phyloP scores from a whole-genome alignment of 352 stramenopile species.

The Globisporangium nunn region DNA sequence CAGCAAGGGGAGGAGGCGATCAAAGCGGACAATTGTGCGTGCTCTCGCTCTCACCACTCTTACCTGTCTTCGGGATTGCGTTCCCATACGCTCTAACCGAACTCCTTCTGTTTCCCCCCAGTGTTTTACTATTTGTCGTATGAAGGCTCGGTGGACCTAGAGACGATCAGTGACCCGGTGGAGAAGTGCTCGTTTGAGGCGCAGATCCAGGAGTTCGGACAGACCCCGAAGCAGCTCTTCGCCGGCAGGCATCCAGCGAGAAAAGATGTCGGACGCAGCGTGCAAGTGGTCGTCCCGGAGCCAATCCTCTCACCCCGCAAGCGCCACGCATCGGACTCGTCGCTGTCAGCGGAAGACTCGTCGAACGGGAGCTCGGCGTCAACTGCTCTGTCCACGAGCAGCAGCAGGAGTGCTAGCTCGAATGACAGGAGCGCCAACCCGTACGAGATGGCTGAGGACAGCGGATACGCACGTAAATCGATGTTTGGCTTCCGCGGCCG shows the following conservation, averaged over 20 bases:
- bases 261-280: constrained; percentile 44
- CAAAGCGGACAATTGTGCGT: constrained; percentile 64
- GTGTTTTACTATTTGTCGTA: constrained; percentile 89
- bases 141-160: constrained; percentile 79
- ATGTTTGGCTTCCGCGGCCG: constrained; percentile 70
- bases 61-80: not conserved
- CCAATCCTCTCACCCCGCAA: constrained; percentile 28
- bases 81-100: not conserved
- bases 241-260: constrained; percentile 51
- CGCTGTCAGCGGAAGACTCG: not conserved
- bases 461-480: constrained; percentile 33
- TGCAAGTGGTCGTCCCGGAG: constrained; percentile 41
- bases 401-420: not conserved
- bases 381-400: constrained; percentile 1
- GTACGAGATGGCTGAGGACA: constrained; percentile 26
- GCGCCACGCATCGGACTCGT: constrained; percentile 11
- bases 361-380: not conserved
- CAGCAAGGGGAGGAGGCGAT: constrained; percentile 89
- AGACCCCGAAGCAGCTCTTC: constrained; percentile 82
- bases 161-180: constrained; percentile 85
- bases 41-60: not conserved
- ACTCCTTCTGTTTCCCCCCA: constrained; percentile 11
- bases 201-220: constrained; percentile 91
- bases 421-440: constrained; percentile 1
- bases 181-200: constrained; percentile 91